Evolutionary conservation across 129 eudicot species (phyloP).

Genomic region (Centrapalus pauciflorus): DNA sequence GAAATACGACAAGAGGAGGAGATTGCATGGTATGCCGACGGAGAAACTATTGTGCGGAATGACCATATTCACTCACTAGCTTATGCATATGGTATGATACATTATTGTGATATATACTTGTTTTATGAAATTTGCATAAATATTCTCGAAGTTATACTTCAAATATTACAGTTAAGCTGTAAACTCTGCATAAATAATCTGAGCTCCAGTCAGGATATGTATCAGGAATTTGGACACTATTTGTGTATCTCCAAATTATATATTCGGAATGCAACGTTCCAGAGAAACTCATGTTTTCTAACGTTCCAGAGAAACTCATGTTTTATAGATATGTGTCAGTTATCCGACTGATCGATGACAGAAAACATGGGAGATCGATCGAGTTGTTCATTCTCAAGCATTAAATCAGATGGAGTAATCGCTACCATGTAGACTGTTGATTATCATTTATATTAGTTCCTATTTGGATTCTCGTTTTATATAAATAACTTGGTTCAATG

Average conservation of each 20-base stretch:
- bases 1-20: slow-evolving; percentile 88
- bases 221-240: background rate
- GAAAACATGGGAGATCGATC: background rate
- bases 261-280: background rate
- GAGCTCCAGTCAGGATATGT: background rate
- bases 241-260: background rate
- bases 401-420: background rate
- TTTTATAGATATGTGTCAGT: background rate
- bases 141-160: background rate
- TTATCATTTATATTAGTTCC: slow-evolving; percentile 8
- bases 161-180: background rate
- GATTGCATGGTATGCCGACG: slow-evolving; percentile 90
- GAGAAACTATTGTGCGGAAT: slow-evolving; percentile 70
- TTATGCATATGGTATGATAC: slow-evolving; percentile 71
- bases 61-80: slow-evolving; percentile 67
- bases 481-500: background rate
- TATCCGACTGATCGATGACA: background rate
- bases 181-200: background rate
- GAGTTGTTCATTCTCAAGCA: background rate
- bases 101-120: background rate
- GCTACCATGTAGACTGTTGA: background rate
- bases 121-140: background rate
- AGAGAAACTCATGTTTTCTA: background rate
- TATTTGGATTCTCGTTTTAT: background rate
- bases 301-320: background rate